Evolutionary conservation across 495 filamentous ascomycete genomes (phyloP), one percentile per base, ranked within the genome.

Genomic region (Penicillium cataractarum): DNA sequence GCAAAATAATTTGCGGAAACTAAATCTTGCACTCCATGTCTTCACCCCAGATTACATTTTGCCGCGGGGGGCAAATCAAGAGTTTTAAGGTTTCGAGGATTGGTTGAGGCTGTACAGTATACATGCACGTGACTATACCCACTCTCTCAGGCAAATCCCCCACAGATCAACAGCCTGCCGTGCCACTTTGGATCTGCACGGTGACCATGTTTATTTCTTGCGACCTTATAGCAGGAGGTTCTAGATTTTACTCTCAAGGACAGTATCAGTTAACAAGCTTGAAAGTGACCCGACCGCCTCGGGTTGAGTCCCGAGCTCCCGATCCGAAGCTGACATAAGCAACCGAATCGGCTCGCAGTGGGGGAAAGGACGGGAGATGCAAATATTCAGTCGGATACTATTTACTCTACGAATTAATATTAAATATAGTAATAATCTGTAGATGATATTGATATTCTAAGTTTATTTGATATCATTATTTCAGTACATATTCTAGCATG

Each of bases 261-360:
- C 29, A 31, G 29, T 31, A 3, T 31, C 29, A 31, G 29, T n/a
- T 7, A 31, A 31, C 7, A 31, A 31, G 4, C 3, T 7, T 40
- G 37, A 40, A 15, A 9, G 8, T 50, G 21, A 3, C 1, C 46
- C 7, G 42, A 31, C 51, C 46, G 33, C 61, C 63, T 55, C 63
- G 62, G 55, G 35, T 35, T 44, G 46, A 10, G 17, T 42, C 48
- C 42, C 42, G 42, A 10, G 8, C 2, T 9, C 42, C 60, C 60
- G 60, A 63, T 57, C 60, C 60, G 60, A 63, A 60, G 61, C 65
- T 71, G 66, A 71, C 68, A 64, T 74, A 71, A 74, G 59, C 65
- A 58, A 22, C 57, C 60, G 49, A 51, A 35, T 68, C 71, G 65
- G 68, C 64, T 29, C 31, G 46, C 19, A 29, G 60, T 57, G 58